These are phyloP conservation scores for Ceriops zippeliana DNA, from an alignment of 345 rosid genomes.

Conservation along the genomic window DNA sequence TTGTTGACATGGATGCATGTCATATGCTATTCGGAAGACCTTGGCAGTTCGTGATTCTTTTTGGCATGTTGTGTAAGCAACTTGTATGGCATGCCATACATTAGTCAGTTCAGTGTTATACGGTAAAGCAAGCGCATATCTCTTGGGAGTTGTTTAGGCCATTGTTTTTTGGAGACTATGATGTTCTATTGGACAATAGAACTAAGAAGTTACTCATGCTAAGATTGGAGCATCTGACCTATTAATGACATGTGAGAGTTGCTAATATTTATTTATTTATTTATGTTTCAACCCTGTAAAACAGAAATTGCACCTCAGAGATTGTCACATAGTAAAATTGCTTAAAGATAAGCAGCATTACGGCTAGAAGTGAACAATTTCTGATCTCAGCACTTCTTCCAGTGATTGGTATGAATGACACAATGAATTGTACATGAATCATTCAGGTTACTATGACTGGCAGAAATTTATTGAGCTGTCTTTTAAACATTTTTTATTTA, in stretches of 20 bases:
- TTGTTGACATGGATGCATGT: too few relatives aligned
- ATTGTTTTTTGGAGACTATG: too few relatives aligned
- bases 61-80: background rate
- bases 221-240: background rate
- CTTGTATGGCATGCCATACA: background rate
- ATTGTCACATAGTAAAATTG: background rate
- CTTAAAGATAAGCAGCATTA: background rate
- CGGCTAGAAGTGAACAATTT: background rate
- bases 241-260: too few relatives aligned
- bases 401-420: background rate
- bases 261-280: background rate
- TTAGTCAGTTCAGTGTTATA: background rate
- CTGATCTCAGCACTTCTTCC: constrained; percentile 1
- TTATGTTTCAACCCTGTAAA: background rate
- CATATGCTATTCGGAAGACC: too few relatives aligned
- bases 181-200: too few relatives aligned
- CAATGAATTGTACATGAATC: background rate
- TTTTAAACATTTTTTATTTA: background rate
- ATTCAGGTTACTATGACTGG: background rate
- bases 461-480: background rate
- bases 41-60: too few relatives aligned
- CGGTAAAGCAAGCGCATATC: too few relatives aligned
- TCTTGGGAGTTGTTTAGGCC: too few relatives aligned
- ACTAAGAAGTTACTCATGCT: background rate
- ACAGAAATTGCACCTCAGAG: background rate